phyloP scores from a whole-genome alignment of 1,284 basidiomycete species.

The Pseudozyma thailandica region DNA sequence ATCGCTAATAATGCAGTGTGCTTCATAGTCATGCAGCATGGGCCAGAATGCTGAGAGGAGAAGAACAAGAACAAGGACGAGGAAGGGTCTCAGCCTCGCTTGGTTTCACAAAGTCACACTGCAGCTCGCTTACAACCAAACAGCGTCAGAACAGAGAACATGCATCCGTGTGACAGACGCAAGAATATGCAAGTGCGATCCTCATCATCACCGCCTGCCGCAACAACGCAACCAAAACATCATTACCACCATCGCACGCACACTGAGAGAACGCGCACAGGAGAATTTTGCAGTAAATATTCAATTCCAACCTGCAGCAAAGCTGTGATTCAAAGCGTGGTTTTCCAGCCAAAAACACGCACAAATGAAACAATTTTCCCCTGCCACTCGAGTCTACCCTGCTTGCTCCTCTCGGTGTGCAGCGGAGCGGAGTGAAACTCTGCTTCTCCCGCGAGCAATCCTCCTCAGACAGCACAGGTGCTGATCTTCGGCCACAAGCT shows the following conservation, averaged over 20 bases:
- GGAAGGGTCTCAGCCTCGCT: conserved; percentile 6
- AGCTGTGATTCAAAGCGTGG: no score
- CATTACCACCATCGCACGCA: neutral
- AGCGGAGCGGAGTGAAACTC: conserved; percentile 24
- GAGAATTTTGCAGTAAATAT: neutral
- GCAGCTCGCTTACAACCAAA: neutral
- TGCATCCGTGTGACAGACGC: conserved; percentile 14
- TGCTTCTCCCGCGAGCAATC: neutral
- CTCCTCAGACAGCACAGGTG: neutral
- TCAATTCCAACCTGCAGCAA: neutral
- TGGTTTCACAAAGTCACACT: conserved; percentile 14
- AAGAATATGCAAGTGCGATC: conserved; percentile 1
- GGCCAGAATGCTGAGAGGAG: neutral
- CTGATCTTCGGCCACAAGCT: no score
- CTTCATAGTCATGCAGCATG: no score
- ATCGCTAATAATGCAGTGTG: no score
- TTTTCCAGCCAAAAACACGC: no score
- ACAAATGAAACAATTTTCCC: no score
- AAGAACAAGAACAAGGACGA: neutral
- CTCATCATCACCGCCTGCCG: neutral
- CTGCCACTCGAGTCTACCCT: no score
- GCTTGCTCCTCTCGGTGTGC: neutral
- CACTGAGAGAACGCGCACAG: no score
- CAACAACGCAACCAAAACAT: neutral
- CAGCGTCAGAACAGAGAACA: conserved; percentile 1